These are phyloP conservation scores for Dipteronia dyeriana DNA, from an alignment of 345 rosid genomes.

Conservation along the genomic window DNA sequence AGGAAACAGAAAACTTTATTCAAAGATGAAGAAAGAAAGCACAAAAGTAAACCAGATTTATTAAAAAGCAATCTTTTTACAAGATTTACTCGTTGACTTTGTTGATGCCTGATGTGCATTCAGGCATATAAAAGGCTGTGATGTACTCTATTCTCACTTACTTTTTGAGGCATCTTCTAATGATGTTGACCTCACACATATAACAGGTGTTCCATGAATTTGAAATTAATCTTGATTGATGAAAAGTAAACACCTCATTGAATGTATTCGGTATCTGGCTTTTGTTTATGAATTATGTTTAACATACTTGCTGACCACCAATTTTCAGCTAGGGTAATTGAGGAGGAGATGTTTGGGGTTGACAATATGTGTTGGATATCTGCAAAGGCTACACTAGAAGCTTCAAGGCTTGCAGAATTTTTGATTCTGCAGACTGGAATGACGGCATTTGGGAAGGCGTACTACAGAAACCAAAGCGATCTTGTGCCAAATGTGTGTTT, in stretches of 20 bases:
- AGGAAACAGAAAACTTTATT: too few relatives aligned
- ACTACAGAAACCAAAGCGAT: conserved; percentile 80
- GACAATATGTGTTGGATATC: conserved; percentile 92
- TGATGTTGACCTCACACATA: not conserved
- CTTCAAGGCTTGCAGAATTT: conserved; percentile 82
- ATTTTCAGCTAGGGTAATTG: conserved; percentile 81
- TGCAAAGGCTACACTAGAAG: conserved; percentile 83
- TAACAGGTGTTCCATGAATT: not conserved
- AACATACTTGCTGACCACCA: conserved; percentile 25
- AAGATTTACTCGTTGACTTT: conserved; percentile 2
- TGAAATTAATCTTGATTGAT: conserved; percentile 1
- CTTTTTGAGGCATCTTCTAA: not conserved
- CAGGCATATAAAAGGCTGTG: not conserved
- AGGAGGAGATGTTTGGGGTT: conserved; percentile 92
- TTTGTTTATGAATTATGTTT: not conserved
- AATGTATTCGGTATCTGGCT: not conserved
- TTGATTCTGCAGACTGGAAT: conserved; percentile 94
- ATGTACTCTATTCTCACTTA: not conserved
- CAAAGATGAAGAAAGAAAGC: not conserved
- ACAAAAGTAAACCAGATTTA: not conserved
- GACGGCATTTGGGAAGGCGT: conserved; percentile 95
- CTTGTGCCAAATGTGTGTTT: conserved; percentile 77
- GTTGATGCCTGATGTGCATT: not conserved
- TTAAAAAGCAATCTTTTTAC: not conserved
- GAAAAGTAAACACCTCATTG: not conserved